These are phyloP conservation scores for Candida mattraensis DNA, from an alignment of 805 yeast genomes.

Conservation along the genomic window DNA sequence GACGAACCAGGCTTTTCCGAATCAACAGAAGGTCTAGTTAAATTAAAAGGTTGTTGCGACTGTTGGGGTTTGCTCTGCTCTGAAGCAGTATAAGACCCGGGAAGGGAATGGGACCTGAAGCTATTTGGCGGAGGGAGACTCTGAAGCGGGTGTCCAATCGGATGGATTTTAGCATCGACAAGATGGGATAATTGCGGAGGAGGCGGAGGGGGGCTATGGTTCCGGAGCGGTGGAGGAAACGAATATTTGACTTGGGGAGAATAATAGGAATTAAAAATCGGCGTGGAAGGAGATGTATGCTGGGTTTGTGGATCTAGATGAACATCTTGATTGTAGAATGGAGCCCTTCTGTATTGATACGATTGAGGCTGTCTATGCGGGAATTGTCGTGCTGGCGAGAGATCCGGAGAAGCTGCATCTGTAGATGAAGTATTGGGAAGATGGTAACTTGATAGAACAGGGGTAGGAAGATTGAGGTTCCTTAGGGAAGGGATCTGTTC, in stretches of 20 bases:
- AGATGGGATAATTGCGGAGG: slow-evolving; percentile 9
- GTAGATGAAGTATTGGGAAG: slow-evolving; percentile 5
- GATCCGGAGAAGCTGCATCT: slow-evolving; percentile 4
- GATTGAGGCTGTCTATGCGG: too few relatives aligned
- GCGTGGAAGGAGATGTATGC: slow-evolving; percentile 8
- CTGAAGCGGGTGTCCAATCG: slow-evolving; percentile 6
- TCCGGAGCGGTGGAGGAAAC: slow-evolving; percentile 10
- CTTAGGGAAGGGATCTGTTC: slow-evolving; percentile 16
- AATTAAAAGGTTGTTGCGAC: too few relatives aligned
- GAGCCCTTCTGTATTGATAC: too few relatives aligned
- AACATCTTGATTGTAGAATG: too few relatives aligned
- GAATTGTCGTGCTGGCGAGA: too few relatives aligned
- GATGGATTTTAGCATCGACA: slow-evolving; percentile 2
- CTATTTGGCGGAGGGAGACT: slow-evolving; percentile 10
- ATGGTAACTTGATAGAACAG: slow-evolving; percentile 13
- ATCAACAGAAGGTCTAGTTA: too few relatives aligned
- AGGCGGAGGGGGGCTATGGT: slow-evolving; percentile 7
- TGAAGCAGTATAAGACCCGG: slow-evolving; percentile 5
- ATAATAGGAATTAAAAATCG: slow-evolving; percentile 5
- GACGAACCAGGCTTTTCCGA: slow-evolving; percentile 8
- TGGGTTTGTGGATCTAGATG: too few relatives aligned
- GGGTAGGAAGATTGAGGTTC: slow-evolving; percentile 17
- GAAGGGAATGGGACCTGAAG: slow-evolving; percentile 13
- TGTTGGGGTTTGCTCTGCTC: slow-evolving; percentile 4
- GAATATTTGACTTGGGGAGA: slow-evolving; percentile 9